These are phyloP conservation scores for Aspergillus viridinutans DNA, from an alignment of 2,329 filamentous ascomycete genomes.

Conservation along the genomic window DNA sequence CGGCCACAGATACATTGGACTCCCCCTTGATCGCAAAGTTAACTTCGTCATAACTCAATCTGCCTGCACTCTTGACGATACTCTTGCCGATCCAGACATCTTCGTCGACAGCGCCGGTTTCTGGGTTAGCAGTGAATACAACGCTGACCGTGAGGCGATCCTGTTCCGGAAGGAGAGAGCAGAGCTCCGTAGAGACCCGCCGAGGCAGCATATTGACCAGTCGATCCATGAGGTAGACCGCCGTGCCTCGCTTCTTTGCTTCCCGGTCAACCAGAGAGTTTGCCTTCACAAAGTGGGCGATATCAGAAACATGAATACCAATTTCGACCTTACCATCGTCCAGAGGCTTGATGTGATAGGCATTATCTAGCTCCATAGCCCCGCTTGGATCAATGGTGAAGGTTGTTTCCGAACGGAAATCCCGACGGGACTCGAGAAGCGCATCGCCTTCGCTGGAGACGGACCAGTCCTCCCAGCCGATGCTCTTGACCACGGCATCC, in stretches of 20 bases:
- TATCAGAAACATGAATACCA: constrained; percentile 90
- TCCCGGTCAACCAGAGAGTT: constrained; percentile 95
- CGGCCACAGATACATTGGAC: constrained; percentile 59
- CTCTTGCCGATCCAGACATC: constrained; percentile 93
- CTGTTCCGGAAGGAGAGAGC: constrained; percentile 79
- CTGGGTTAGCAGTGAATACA: constrained; percentile 82
- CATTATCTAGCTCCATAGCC: constrained; percentile 83
- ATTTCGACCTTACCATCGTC: constrained; percentile 85
- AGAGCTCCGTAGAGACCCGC: constrained; percentile 79
- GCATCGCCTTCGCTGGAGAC: constrained; percentile 77
- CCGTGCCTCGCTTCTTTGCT: constrained; percentile 95
- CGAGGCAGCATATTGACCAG: constrained; percentile 81
- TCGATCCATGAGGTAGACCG: constrained; percentile 90
- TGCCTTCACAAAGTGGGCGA: constrained; percentile 93
- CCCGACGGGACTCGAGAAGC: constrained; percentile 68
- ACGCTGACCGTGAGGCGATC: constrained; percentile 89
- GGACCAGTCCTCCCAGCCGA: constrained; percentile 89
- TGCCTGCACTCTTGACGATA: constrained; percentile 87
- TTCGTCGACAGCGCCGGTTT: constrained; percentile 76
- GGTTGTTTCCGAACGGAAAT: constrained; percentile 81
- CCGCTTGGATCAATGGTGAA: constrained; percentile 93
- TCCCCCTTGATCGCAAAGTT: constrained; percentile 71
- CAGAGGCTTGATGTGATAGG: constrained; percentile 82
- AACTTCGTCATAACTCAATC: constrained; percentile 78
- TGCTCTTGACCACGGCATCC: constrained; percentile 88